phyloP scores from a whole-genome alignment of 164 flowering plant genomes.

The Sedum album region DNA sequence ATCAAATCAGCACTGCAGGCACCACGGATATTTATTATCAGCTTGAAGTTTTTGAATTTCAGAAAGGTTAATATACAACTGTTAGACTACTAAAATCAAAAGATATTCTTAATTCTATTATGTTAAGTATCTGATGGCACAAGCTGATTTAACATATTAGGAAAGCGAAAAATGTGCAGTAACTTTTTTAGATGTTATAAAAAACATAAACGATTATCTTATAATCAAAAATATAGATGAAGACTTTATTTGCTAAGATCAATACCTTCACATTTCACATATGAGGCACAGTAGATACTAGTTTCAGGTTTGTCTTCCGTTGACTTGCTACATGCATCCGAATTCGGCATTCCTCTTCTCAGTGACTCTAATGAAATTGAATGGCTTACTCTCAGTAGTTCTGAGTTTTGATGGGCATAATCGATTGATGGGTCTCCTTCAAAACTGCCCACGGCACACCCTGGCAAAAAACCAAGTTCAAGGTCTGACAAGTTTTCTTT shows the following conservation, averaged over 20 bases:
- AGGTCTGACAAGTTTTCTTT: constrained; percentile 16
- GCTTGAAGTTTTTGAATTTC: no score
- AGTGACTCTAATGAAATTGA: background rate
- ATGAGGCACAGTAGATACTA: background rate
- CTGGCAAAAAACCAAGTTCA: background rate
- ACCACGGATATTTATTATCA: background rate
- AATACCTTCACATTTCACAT: background rate
- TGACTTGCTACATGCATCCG: background rate
- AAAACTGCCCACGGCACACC: constrained; percentile 5
- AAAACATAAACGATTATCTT: background rate
- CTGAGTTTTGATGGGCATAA: background rate
- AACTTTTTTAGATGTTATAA: no score
- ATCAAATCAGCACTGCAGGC: background rate
- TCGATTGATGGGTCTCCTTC: background rate
- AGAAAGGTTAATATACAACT: background rate
- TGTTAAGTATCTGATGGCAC: background rate
- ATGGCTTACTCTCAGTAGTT: background rate
- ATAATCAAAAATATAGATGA: background rate
- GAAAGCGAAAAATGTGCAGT: background rate
- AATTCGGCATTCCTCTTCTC: background rate
- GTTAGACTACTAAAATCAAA: background rate
- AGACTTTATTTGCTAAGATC: background rate
- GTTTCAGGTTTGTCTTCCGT: background rate
- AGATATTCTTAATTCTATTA: background rate
- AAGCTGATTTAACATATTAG: background rate